Conservation (phyloP, 176 grass and related monocot species). For the Triticum turgidum region DNA sequence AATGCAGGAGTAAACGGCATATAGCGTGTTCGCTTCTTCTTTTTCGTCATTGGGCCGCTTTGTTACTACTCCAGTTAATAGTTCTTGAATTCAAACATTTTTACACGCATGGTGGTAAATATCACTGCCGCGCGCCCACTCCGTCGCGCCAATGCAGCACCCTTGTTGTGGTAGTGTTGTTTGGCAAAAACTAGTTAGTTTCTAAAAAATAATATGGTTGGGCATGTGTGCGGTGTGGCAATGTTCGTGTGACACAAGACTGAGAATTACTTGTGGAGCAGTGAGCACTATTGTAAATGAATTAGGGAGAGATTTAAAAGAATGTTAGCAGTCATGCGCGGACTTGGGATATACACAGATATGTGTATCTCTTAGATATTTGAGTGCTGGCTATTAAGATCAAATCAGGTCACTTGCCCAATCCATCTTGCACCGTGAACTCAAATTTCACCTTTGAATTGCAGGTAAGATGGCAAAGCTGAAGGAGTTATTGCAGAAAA, state of each 20-base stretch:
- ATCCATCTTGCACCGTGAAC: not conserved
- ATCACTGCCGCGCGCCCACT: not conserved
- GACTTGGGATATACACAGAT: not conserved
- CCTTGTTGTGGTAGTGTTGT: not conserved
- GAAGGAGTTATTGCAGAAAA: conserved; percentile 54
- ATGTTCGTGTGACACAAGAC: too few relatives aligned
- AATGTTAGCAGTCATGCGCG: not conserved
- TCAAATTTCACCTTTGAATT: conserved; percentile 6
- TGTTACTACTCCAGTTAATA: not conserved
- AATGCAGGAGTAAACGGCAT: not conserved
- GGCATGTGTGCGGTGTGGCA: too few relatives aligned
- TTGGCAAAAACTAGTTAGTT: not conserved
- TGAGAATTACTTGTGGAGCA: too few relatives aligned
- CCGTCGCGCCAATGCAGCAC: not conserved
- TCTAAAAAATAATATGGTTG: not conserved
- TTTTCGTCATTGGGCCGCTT: not conserved
- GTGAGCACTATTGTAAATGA: too few relatives aligned
- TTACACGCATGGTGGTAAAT: not conserved
- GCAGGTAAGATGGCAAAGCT: conserved; percentile 65
- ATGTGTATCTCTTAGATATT: not conserved
- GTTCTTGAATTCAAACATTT: not conserved
- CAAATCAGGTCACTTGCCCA: too few relatives aligned
- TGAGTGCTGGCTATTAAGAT: not conserved
- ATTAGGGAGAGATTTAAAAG: too few relatives aligned
- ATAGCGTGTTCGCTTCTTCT: not conserved